Percentiles rank a stretch among this genome's conserved stretches.
Conservation (phyloP, 1,139 yeast genomes). For the Scheffersomyces quercinus region DNA sequence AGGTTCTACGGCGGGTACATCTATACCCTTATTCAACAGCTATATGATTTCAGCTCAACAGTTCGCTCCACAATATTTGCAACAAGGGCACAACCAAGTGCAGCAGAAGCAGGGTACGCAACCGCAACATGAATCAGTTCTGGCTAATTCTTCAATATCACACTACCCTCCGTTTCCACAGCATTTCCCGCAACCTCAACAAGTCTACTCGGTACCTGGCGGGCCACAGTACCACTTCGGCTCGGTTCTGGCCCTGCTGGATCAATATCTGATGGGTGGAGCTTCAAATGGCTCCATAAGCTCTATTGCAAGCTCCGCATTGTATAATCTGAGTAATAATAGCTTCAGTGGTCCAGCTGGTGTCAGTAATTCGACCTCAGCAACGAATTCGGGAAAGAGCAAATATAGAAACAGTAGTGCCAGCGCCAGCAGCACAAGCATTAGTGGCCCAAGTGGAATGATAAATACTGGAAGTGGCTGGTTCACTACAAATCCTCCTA, state of each 20-base stretch:
- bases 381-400: conserved; percentile 3
- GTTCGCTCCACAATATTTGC: conserved; percentile 8
- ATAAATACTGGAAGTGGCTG: conserved; percentile 3
- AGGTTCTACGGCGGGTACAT: conserved; percentile 4
- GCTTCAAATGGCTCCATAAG: conserved; percentile 10
- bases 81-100: conserved; percentile 6
- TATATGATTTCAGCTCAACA: conserved; percentile 12
- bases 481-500: conserved; percentile 7
- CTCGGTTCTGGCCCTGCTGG: conserved; percentile 7
- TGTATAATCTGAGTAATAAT: conserved; percentile 5
- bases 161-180: conserved; percentile 9
- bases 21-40: conserved; percentile 8
- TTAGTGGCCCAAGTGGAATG: conserved; percentile 3
- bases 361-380: too few species aligned
- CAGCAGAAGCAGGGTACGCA: conserved; percentile 5
- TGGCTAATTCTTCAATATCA: not conserved
- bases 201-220: conserved; percentile 5
- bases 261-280: conserved; percentile 8
- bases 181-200: conserved; percentile 10
- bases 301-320: conserved; percentile 6
- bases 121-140: conserved; percentile 1
- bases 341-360: conserved; percentile 7
- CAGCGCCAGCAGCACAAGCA: conserved; percentile 4
- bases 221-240: conserved; percentile 7
- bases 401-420: conserved; percentile 8